These are phyloP conservation scores for Colletotrichum noveboracense DNA, from an alignment of 2,329 filamentous ascomycete species.

Conservation along the genomic window DNA sequence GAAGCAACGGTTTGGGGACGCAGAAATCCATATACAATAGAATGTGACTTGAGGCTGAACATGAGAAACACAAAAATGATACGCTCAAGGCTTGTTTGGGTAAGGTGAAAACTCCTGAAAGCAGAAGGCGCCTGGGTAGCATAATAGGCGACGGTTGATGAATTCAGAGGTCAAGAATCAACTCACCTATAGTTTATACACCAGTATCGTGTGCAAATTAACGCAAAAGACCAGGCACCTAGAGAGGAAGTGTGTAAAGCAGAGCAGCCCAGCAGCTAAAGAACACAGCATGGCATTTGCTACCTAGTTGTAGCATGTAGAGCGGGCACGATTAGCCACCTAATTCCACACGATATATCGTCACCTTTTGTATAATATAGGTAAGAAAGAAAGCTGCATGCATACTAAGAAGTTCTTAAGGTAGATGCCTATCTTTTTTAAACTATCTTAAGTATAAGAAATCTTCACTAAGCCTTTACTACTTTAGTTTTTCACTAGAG, in stretches of 20 bases:
- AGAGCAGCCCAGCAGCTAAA: neutral
- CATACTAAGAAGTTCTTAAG: no score
- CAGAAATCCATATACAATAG: no score
- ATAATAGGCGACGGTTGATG: neutral
- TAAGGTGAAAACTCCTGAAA: neutral
- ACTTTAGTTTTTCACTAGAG: neutral
- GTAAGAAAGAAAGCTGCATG: neutral
- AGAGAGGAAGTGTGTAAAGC: neutral
- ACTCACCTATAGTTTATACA: neutral
- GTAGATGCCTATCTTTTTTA: no score
- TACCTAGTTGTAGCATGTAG: neutral
- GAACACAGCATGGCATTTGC: neutral
- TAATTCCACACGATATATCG: rapidly evolving
- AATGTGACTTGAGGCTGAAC: no score
- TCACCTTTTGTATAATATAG: neutral
- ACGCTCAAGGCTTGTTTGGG: no score
- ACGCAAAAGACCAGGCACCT: neutral
- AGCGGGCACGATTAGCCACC: neutral
- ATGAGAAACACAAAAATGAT: no score
- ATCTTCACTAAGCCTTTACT: neutral
- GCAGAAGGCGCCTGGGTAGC: neutral
- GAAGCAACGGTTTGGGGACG: neutral
- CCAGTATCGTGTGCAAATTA: neutral
- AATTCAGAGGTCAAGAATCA: neutral
- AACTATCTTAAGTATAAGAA: no score